These are phyloP conservation scores for Vitellaria paradoxa DNA, from an alignment of 179 eudicot genomes.

Conservation along the genomic window DNA sequence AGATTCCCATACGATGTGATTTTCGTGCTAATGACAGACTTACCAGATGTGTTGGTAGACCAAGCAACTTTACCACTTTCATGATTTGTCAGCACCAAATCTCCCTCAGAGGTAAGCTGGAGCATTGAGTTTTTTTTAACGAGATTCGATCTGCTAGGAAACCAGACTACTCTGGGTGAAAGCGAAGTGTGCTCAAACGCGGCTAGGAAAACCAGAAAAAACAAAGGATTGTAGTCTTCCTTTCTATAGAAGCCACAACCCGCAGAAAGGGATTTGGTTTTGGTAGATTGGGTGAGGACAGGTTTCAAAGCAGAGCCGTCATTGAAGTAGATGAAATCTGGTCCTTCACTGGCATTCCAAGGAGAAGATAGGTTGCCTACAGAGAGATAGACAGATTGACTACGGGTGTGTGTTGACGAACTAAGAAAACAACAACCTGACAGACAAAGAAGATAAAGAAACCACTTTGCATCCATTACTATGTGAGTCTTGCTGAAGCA, in stretches of 20 bases:
- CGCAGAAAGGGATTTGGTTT: background rate
- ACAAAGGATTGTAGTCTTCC: background rate
- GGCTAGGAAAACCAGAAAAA: background rate
- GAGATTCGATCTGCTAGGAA: background rate
- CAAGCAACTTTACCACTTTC: background rate
- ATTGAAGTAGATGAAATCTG: too few relatives aligned
- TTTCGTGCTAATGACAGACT: slow-evolving; percentile 9
- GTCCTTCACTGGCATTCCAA: background rate
- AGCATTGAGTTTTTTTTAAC: background rate
- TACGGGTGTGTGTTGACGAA: too few relatives aligned
- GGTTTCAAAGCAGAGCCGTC: background rate
- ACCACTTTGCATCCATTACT: background rate
- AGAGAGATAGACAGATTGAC: background rate
- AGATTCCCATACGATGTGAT: background rate
- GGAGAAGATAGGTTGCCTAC: background rate
- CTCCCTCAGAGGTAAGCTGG: background rate
- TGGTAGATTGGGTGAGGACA: background rate
- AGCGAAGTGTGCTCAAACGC: too few relatives aligned
- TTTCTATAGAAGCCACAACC: background rate
- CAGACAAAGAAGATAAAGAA: background rate
- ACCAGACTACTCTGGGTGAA: background rate
- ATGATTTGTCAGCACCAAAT: slow-evolving; percentile 1
- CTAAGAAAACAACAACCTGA: background rate
- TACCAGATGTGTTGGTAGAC: slow-evolving; percentile 6
- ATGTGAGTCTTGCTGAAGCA: too few relatives aligned